Conservation (phyloP, 169 alveolate species). For the Plasmodium cynomolgi region DNA sequence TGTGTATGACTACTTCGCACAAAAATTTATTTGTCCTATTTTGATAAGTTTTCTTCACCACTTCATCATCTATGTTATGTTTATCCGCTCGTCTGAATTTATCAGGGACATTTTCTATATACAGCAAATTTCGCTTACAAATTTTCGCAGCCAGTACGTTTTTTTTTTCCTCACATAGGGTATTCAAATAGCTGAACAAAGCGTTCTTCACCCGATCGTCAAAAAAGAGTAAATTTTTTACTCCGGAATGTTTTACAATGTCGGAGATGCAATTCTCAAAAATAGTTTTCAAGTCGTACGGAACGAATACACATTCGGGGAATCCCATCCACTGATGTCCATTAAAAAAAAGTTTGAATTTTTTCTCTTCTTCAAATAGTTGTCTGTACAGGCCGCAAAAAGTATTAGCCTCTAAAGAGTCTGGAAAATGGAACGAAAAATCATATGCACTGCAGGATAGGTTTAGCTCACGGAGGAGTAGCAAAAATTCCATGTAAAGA, state of each 20-base stretch:
- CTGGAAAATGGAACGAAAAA: conserved; percentile 22
- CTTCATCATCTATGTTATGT: neutral
- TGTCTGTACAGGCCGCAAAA: conserved; percentile 4
- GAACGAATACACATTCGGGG: conserved; percentile 39
- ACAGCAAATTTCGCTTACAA: neutral
- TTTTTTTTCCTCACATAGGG: conserved; percentile 1
- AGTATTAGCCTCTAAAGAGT: neutral
- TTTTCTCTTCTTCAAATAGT: conserved; percentile 49
- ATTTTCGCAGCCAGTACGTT: neutral
- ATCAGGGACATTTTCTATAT: conserved; percentile 46
- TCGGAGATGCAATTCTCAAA: conserved; percentile 17
- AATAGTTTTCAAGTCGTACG: conserved; percentile 2
- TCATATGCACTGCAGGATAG: conserved; percentile 10
- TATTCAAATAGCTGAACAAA: conserved; percentile 27
- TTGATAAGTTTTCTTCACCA: neutral
- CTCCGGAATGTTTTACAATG: conserved; percentile 28
- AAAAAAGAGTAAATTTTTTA: conserved; percentile 21
- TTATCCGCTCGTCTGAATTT: neutral
- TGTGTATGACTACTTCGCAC: conserved; percentile 31
- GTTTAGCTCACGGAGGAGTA: conserved; percentile 39
- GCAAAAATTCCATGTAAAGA: conserved; percentile 24
- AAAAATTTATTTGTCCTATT: conserved; percentile 17
- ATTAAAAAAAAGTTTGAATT: conserved; percentile 45
- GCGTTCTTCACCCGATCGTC: conserved; percentile 10
- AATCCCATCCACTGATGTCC: conserved; percentile 21